These are phyloP conservation scores for Plenodomus lindquistii DNA, from an alignment of 2,329 filamentous ascomycete genomes.

Conservation along the genomic window DNA sequence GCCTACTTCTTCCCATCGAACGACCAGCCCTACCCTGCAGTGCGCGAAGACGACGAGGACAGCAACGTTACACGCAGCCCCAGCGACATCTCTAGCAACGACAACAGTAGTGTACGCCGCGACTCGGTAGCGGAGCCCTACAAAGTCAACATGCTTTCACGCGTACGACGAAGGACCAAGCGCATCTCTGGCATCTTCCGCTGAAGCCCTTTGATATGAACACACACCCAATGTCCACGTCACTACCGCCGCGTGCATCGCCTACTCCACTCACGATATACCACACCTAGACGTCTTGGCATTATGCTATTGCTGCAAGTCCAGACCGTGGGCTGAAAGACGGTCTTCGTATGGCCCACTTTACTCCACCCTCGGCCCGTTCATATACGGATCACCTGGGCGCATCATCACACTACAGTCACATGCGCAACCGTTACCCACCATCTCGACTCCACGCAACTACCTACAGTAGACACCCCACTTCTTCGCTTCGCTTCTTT, in stretches of 20 bases:
- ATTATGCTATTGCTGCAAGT: conserved; percentile 15
- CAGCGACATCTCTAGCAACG: conserved; percentile 43
- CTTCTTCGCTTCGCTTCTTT: conserved; percentile 25
- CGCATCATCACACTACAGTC: conserved; percentile 5
- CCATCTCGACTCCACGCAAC: background rate
- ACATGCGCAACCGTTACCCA: background rate
- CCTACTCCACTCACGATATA: conserved; percentile 15
- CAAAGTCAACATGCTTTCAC: conserved; percentile 39
- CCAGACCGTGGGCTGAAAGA: conserved; percentile 22
- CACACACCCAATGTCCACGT: conserved; percentile 10
- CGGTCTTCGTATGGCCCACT: conserved; percentile 12
- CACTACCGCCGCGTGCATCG: conserved; percentile 19
- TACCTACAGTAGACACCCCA: conserved; percentile 11
- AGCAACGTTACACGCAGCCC: conserved; percentile 29
- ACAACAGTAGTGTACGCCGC: conserved; percentile 33
- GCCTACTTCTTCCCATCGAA: conserved; percentile 41
- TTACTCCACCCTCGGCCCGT: conserved; percentile 16
- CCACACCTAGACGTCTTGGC: conserved; percentile 16
- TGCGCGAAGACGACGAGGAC: conserved; percentile 38
- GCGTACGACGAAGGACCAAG: conserved; percentile 42
- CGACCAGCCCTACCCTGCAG: conserved; percentile 29
- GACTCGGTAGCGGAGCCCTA: conserved; percentile 32
- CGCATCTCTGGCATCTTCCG: conserved; percentile 44
- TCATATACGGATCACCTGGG: conserved; percentile 5
- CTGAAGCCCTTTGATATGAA: conserved; percentile 17